Evolutionary conservation across 1,139 yeast genomes (phyloP), one percentile per base, ranked within the genome.

Genomic region (Zygoascus meyerae): DNA sequence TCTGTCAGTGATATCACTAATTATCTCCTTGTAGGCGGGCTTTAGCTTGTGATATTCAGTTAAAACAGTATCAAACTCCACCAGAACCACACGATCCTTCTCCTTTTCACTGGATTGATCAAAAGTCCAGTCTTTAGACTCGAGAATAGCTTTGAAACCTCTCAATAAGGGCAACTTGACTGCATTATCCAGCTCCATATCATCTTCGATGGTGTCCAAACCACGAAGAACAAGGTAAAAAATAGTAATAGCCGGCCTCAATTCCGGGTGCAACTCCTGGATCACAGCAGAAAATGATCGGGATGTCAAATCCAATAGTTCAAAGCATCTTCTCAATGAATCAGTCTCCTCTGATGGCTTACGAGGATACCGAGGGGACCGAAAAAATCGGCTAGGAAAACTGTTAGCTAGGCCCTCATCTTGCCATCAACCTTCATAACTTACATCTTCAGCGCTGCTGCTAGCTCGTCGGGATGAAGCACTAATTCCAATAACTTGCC

Each of bases 181-280:
- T 17, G 74, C 73, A 6, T 86, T 80, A 50, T 79, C 81, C 49
- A 94, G 69, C 8, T 92, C 76, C 95, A 90, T 92, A 63, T 94
- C 99, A 66, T 94, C 99, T 66, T 94, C 99, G 49, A 94, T 76
- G 1, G 99, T 94, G 63, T 94, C 99, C 59, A 94, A 76, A 0
- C 95, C 98, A 52, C 99, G 77, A 56, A 92, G 71, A 28, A 89
- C 76, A 52, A 92, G 69, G 66, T 92, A 92, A 67, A 94, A 92
- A 5, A 92, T 53, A 89, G 81, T 81, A 45, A 68, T 77, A 0
- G 84, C 86, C 56, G 81, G 81, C 54, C 95, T 78, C 55, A 94
- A 71, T 60, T 89, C 96, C 0, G 97, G 97, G 62, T 87, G 86
- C 52, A 92, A 75, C 65, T 92, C 97, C 71, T 78, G 76, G 59